Conservation (phyloP, 2,329 filamentous ascomycete species). For the Didymella exigua region DNA sequence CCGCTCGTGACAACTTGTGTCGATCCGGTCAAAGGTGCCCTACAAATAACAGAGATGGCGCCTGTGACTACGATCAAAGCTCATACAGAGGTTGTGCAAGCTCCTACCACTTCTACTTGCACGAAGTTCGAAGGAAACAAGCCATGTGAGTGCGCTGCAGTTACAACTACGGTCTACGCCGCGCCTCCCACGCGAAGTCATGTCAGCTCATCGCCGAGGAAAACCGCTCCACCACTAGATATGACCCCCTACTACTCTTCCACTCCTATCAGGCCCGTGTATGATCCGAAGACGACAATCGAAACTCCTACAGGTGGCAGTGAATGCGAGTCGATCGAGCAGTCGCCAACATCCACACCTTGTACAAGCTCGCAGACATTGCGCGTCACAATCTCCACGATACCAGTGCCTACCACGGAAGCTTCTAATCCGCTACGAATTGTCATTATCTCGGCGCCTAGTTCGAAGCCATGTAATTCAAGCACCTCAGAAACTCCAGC, state of each 20-base stretch:
- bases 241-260: slow-evolving; percentile 1
- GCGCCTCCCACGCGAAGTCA: not conserved
- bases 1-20: slow-evolving; percentile 30
- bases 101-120: not conserved
- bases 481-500: not conserved
- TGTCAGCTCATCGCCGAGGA: not conserved
- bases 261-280: not conserved
- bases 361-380: not conserved
- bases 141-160: slow-evolving; percentile 3
- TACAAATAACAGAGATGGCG: slow-evolving; percentile 6
- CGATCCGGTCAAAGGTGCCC: not conserved
- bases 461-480: not conserved
- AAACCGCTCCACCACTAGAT: not conserved
- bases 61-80: slow-evolving; percentile 2
- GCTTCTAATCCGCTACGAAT: not conserved
- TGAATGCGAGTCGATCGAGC: not conserved
- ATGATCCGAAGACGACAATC: not conserved
- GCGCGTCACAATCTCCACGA: slow-evolving; percentile 12
- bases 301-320: not conserved
- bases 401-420: not conserved
- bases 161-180: slow-evolving; percentile 4
- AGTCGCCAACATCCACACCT: not conserved
- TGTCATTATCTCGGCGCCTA: not conserved
- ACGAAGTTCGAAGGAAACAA: not conserved
- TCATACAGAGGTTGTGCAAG: not conserved